These are phyloP conservation scores for Poa annua DNA, from an alignment of 176 grass and related monocot genomes.

Conservation along the genomic window DNA sequence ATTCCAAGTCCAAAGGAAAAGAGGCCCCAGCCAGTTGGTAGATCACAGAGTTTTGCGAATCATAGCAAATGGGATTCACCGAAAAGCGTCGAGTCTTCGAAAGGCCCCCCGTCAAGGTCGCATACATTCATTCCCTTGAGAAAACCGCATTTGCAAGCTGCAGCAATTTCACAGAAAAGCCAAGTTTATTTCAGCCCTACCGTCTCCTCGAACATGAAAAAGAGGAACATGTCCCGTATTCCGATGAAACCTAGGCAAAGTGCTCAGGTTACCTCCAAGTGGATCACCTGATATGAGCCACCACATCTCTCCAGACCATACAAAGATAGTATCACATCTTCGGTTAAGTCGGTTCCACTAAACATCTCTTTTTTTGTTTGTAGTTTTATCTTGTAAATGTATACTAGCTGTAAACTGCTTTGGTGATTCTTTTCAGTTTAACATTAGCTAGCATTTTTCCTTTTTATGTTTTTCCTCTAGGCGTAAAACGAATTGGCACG, in stretches of 20 bases:
- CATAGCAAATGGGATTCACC: slow-evolving; percentile 81
- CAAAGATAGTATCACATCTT: slow-evolving; percentile 31
- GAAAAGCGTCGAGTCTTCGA: slow-evolving; percentile 53
- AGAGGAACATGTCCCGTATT: slow-evolving; percentile 66
- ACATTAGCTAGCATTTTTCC: slow-evolving; percentile 33
- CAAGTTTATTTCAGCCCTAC: slow-evolving; percentile 88
- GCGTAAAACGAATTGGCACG: background rate
- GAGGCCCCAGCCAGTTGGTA: slow-evolving; percentile 56
- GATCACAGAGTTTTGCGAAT: slow-evolving; percentile 82
- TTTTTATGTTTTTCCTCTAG: background rate
- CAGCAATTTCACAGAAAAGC: slow-evolving; percentile 70
- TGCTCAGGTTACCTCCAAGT: slow-evolving; percentile 58
- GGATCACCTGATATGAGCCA: slow-evolving; percentile 45
- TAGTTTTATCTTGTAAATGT: slow-evolving; percentile 44
- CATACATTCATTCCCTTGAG: slow-evolving; percentile 67
- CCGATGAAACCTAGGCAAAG: slow-evolving; percentile 65
- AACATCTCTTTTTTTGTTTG: slow-evolving; percentile 4
- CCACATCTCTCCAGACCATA: slow-evolving; percentile 17
- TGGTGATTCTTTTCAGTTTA: slow-evolving; percentile 42
- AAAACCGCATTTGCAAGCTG: slow-evolving; percentile 75
- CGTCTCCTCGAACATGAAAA: slow-evolving; percentile 93
- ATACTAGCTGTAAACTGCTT: slow-evolving; percentile 43
- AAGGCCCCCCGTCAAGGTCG: slow-evolving; percentile 56
- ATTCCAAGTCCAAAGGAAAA: slow-evolving; percentile 78
- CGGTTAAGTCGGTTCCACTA: slow-evolving; percentile 14